phyloP scores from a whole-genome alignment of 352 stramenopile species.

The Thalassiosira pacifica region DNA sequence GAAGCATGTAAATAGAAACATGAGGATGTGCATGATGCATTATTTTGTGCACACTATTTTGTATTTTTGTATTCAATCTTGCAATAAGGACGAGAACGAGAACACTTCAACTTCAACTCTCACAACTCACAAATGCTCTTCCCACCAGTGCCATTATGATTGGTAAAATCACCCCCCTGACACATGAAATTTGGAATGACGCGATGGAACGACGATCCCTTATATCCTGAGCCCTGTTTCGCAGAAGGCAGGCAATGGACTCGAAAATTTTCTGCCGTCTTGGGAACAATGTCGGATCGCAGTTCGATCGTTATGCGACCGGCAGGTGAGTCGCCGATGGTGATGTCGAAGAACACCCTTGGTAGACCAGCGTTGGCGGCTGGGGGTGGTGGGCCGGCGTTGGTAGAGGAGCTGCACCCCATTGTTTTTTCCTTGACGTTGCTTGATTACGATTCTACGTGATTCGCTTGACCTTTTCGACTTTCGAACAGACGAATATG shows the following conservation, averaged over 20 bases:
- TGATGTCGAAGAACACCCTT: conserved; percentile 94
- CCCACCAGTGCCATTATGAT: conserved; percentile 91
- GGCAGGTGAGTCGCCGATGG: conserved; percentile 89
- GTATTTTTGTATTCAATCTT: too few relatives aligned
- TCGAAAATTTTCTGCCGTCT: conserved; percentile 99
- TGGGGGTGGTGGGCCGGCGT: too few relatives aligned
- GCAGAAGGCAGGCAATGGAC: conserved; percentile 98
- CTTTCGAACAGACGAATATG: too few relatives aligned
- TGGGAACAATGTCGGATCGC: conserved; percentile 93
- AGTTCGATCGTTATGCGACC: conserved; percentile 86
- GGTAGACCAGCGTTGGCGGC: too few relatives aligned
- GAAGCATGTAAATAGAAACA: too few relatives aligned
- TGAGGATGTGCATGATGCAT: not conserved
- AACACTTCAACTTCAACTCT: too few relatives aligned
- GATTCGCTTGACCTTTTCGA: too few relatives aligned
- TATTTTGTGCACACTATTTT: too few relatives aligned
- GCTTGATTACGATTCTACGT: too few relatives aligned
- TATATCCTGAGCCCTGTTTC: conserved; percentile 96
- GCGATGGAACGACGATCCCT: conserved; percentile 88
- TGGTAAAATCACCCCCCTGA: conserved; percentile 96
- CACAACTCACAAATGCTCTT: conserved; percentile 68
- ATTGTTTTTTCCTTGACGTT: too few relatives aligned
- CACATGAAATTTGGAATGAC: conserved; percentile 76
- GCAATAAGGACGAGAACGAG: too few relatives aligned
- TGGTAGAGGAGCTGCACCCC: too few relatives aligned